These are phyloP conservation scores for Mucuna pruriens DNA, from an alignment of 306 rosid species.

Conservation along the genomic window DNA sequence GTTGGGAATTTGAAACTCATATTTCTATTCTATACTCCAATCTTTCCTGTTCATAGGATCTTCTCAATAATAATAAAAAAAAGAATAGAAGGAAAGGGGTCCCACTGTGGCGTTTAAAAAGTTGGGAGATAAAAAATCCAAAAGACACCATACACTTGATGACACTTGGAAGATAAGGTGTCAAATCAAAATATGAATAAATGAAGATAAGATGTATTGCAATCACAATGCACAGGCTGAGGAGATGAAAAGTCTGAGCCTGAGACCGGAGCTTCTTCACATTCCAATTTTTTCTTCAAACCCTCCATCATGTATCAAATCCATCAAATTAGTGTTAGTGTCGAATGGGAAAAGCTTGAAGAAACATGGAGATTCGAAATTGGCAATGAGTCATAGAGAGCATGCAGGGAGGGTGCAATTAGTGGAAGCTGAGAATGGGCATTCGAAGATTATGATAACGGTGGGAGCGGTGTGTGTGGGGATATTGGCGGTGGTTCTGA, in stretches of 20 bases:
- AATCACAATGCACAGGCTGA: background rate
- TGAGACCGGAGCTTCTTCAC: slow-evolving; percentile 52
- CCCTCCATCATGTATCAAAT: slow-evolving; percentile 22
- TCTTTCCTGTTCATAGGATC: too few relatives aligned
- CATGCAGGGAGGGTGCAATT: background rate
- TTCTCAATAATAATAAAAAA: too few relatives aligned
- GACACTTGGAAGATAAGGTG: background rate
- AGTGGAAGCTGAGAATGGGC: slow-evolving; percentile 13
- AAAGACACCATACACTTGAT: too few relatives aligned
- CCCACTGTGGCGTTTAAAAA: too few relatives aligned
- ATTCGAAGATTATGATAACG: slow-evolving; percentile 51
- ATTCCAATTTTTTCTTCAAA: slow-evolving; percentile 30
- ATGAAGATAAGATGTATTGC: background rate
- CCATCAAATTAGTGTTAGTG: slow-evolving; percentile 21
- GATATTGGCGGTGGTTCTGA: slow-evolving; percentile 46
- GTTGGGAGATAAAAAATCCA: too few relatives aligned
- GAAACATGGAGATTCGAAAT: slow-evolving; percentile 30
- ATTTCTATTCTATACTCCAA: too few relatives aligned
- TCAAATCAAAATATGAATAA: background rate
- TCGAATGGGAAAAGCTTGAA: slow-evolving; percentile 27
- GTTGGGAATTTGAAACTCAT: background rate
- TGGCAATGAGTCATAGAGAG: background rate
- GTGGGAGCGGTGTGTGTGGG: slow-evolving; percentile 85
- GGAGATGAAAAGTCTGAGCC: slow-evolving; percentile 47
- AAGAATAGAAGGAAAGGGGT: too few relatives aligned